These are phyloP conservation scores for Angomonas deanei DNA, from an alignment of 208 protist genomes.

Conservation along the genomic window DNA sequence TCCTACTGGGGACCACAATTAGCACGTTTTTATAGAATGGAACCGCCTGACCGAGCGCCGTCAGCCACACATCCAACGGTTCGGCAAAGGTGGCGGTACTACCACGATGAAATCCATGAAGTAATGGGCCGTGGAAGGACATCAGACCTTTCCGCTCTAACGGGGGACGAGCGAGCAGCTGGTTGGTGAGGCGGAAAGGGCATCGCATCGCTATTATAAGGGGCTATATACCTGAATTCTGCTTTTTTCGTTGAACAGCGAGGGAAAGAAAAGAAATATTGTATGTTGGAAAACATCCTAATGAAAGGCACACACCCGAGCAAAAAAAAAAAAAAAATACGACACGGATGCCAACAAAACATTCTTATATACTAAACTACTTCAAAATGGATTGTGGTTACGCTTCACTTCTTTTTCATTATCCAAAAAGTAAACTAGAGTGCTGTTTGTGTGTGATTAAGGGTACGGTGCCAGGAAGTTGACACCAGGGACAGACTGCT, in stretches of 20 bases:
- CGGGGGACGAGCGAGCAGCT: background rate
- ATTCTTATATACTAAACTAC: no score
- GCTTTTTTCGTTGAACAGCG: background rate
- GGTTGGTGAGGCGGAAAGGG: background rate
- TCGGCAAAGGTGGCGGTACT: conserved; percentile 40
- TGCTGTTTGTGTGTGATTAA: no score
- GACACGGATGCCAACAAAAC: no score
- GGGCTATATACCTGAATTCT: background rate
- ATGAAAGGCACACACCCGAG: background rate
- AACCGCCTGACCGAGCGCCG: conserved; percentile 57
- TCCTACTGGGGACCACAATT: conserved; percentile 46
- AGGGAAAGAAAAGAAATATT: conserved; percentile 9
- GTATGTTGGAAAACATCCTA: no score
- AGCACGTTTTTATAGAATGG: conserved; percentile 72
- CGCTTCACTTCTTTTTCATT: background rate
- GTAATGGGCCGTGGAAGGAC: conserved; percentile 34
- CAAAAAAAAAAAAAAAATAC: background rate
- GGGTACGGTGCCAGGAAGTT: conserved; percentile 73
- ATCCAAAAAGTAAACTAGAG: no score
- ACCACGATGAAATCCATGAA: conserved; percentile 48
- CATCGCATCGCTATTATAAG: background rate
- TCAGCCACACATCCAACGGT: conserved; percentile 68
- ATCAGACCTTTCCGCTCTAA: conserved; percentile 2
- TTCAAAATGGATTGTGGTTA: background rate
- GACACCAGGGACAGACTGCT: conserved; percentile 85